Evolutionary conservation across 2,329 filamentous ascomycete genomes (phyloP).

Genomic region (Arthrinium phaeospermum): DNA sequence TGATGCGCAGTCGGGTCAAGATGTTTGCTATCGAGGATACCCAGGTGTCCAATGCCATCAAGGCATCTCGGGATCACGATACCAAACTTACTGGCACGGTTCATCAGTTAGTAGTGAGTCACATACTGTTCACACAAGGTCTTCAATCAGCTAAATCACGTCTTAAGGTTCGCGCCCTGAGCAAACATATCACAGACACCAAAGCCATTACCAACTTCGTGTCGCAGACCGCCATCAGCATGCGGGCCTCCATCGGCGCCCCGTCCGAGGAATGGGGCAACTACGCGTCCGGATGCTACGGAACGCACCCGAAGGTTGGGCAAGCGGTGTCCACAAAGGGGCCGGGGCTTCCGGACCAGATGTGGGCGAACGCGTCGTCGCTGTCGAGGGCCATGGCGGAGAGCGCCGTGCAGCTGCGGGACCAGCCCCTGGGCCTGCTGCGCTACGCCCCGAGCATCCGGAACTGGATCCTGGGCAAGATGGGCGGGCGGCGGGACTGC

Average conservation of each 20-base stretch:
- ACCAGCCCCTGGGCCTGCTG: conserved; percentile 47
- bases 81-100: conserved; percentile 49
- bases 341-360: conserved; percentile 26
- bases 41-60: conserved; percentile 36
- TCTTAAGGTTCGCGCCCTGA: conserved; percentile 43
- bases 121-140: too few relatives aligned
- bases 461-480: conserved; percentile 45
- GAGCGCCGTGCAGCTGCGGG: conserved; percentile 32
- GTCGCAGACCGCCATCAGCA: conserved; percentile 46
- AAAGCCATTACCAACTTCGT: conserved; percentile 41
- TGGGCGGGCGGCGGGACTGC: conserved; percentile 44
- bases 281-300: conserved; percentile 39
- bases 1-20: conserved; percentile 38
- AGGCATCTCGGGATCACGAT: conserved; percentile 37
- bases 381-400: conserved; percentile 41
- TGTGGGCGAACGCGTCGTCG: conserved; percentile 42
- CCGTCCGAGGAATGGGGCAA: conserved; percentile 43
- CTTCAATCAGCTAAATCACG: too few relatives aligned
- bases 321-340: not conserved
- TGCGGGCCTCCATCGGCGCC: conserved; percentile 42
- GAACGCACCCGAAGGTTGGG: conserved; percentile 29
- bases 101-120: conserved; percentile 41
- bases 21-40: conserved; percentile 38
- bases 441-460: conserved; percentile 46
- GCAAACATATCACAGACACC: conserved; percentile 33